Evolutionary conservation across 495 filamentous ascomycete genomes (phyloP).

Genomic region (Cudoniella acicularis): DNA sequence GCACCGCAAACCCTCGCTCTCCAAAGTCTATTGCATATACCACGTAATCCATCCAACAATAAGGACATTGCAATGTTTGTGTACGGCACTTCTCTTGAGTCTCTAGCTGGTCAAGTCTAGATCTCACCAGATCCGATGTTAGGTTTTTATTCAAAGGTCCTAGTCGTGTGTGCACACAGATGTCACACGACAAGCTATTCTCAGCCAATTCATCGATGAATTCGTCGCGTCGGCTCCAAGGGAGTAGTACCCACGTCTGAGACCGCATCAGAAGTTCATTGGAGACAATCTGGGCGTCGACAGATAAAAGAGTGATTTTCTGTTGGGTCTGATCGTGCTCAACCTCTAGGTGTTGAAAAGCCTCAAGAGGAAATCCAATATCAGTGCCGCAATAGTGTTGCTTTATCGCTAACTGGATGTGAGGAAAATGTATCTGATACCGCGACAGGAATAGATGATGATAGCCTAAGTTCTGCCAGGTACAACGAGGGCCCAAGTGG

Average conservation of each 20-base stretch:
- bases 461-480: background rate
- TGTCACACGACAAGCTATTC: background rate
- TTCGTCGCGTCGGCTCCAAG: conserved; percentile 1
- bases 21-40: conserved; percentile 19
- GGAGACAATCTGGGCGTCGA: conserved; percentile 19
- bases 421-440: conserved; percentile 13
- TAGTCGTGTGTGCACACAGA: conserved; percentile 7
- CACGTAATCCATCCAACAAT: conserved; percentile 18
- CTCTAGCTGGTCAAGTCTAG: conserved; percentile 12
- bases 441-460: background rate
- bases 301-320: conserved; percentile 14
- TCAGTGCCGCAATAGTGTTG: conserved; percentile 14
- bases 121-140: conserved; percentile 9
- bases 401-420: conserved; percentile 21
- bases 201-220: conserved; percentile 2
- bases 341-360: conserved; percentile 14
- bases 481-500: conserved; percentile 3
- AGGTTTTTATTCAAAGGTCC: background rate
- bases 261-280: conserved; percentile 20
- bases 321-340: background rate
- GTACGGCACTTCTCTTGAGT: conserved; percentile 7
- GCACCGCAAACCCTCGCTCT: conserved; percentile 14
- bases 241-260: conserved; percentile 14
- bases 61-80: conserved; percentile 8
- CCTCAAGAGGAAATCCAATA: conserved; percentile 16